These are phyloP conservation scores for Thelephora ganbajun DNA, from an alignment of 768 basidiomycete species.

Conservation along the genomic window DNA sequence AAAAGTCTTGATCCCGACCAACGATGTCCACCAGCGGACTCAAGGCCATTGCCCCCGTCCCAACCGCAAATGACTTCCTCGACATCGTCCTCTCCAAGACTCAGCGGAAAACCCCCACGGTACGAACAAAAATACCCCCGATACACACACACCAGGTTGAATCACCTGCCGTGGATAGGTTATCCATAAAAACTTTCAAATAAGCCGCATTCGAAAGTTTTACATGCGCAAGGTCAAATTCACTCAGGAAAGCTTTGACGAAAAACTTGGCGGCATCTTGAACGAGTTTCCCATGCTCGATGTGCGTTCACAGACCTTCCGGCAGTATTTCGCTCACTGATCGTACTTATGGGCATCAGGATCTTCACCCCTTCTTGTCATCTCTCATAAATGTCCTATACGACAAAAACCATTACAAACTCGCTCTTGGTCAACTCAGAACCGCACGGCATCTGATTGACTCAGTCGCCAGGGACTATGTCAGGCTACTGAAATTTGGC, in stretches of 20 bases:
- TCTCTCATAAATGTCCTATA: constrained; percentile 97
- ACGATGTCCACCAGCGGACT: constrained; percentile 76
- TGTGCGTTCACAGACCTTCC: constrained; percentile 32
- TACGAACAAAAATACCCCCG: constrained; percentile 14
- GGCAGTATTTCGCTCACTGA: constrained; percentile 3
- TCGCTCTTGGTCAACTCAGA: constrained; percentile 91
- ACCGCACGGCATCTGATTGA: constrained; percentile 94
- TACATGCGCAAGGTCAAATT: constrained; percentile 99
- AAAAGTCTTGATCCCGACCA: neutral
- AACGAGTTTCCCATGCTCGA: constrained; percentile 96
- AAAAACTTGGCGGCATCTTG: constrained; percentile 86
- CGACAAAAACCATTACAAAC: constrained; percentile 99
- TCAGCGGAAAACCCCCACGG: constrained; percentile 94
- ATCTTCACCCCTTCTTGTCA: constrained; percentile 91
- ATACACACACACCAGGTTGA: neutral
- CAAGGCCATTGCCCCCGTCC: constrained; percentile 97
- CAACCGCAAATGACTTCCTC: constrained; percentile 87
- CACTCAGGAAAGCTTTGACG: constrained; percentile 92
- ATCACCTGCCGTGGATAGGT: constrained; percentile 32
- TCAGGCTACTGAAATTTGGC: constrained; percentile 92
- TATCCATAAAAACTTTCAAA: constrained; percentile 99
- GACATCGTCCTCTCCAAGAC: constrained; percentile 91
- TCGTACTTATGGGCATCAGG: constrained; percentile 24
- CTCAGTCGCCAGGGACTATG: constrained; percentile 94
- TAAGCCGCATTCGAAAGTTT: constrained; percentile 92